These are phyloP conservation scores for Scheffersomyces ergatensis DNA, from an alignment of 805 yeast species.

Conservation along the genomic window DNA sequence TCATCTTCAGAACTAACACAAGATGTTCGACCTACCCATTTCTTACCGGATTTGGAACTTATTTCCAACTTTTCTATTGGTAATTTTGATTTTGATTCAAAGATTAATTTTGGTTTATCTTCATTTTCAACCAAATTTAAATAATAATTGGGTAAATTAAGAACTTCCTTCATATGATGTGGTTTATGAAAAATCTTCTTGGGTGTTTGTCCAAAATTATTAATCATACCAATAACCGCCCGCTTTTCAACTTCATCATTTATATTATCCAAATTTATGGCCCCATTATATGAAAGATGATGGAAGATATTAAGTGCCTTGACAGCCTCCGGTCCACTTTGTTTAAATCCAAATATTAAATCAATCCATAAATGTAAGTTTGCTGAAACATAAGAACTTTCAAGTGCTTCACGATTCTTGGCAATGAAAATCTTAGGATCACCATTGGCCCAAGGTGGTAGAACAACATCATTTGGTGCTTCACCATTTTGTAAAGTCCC, in stretches of 20 bases:
- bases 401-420: slow-evolving; percentile 80
- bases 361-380: slow-evolving; percentile 85
- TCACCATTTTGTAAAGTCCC: slow-evolving; percentile 69
- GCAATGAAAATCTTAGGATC: slow-evolving; percentile 73
- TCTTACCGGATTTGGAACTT: slow-evolving; percentile 32
- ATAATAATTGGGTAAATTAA: slow-evolving; percentile 35
- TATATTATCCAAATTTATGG: slow-evolving; percentile 71
- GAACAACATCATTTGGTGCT: slow-evolving; percentile 55
- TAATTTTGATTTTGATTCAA: slow-evolving; percentile 39
- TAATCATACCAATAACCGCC: slow-evolving; percentile 81
- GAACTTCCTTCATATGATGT: slow-evolving; percentile 52
- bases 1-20: slow-evolving; percentile 38
- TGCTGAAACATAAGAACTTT: slow-evolving; percentile 74
- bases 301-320: slow-evolving; percentile 75
- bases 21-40: slow-evolving; percentile 53
- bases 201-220: slow-evolving; percentile 92
- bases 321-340: slow-evolving; percentile 68
- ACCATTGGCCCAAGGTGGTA: slow-evolving; percentile 83
- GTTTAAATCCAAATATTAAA: slow-evolving; percentile 77
- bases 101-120: slow-evolving; percentile 35
- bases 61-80: slow-evolving; percentile 47
- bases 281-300: slow-evolving; percentile 81
- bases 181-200: slow-evolving; percentile 64
- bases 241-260: slow-evolving; percentile 70
- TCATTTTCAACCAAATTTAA: slow-evolving; percentile 26